phyloP scores from a whole-genome alignment of 1,284 basidiomycete genomes.

The Trametes pubescens region DNA sequence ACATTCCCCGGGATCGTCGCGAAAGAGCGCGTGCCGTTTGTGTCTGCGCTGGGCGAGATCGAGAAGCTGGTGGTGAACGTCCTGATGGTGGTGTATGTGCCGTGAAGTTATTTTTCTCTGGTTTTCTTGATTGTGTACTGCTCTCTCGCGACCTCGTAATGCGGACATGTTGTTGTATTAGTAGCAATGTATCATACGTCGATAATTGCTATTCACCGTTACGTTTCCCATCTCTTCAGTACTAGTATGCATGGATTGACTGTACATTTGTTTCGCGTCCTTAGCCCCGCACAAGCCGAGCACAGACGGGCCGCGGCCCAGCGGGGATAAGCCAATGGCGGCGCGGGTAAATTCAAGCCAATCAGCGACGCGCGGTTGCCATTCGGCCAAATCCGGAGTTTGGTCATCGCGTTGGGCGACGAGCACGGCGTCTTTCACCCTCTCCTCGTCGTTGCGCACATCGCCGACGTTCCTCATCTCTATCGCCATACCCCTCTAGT shows the following conservation, averaged over 20 bases:
- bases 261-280: not conserved
- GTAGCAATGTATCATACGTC: slow-evolving; percentile 34
- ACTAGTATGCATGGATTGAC: not conserved
- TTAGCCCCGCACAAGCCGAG: not conserved
- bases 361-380: slow-evolving; percentile 28
- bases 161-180: slow-evolving; percentile 35
- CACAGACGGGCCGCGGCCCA: slow-evolving; percentile 9
- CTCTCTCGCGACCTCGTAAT: slow-evolving; percentile 25
- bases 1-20: slow-evolving; percentile 55
- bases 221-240: no score
- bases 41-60: slow-evolving; percentile 63
- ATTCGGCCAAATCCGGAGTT: slow-evolving; percentile 39
- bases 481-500: slow-evolving; percentile 21
- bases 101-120: slow-evolving; percentile 44
- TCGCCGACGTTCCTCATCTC: slow-evolving; percentile 41
- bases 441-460: slow-evolving; percentile 36
- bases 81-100: slow-evolving; percentile 71
- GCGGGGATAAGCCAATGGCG: slow-evolving; percentile 9
- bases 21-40: slow-evolving; percentile 75
- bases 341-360: slow-evolving; percentile 20
- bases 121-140: slow-evolving; percentile 16
- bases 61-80: slow-evolving; percentile 79
- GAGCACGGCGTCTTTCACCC: slow-evolving; percentile 34
- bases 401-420: slow-evolving; percentile 37
- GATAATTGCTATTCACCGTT: slow-evolving; percentile 19